Percentiles rank a stretch among this genome's conserved stretches.
Conservation (phyloP, 2,329 filamentous ascomycete species). For the Penicillium polonicum region DNA sequence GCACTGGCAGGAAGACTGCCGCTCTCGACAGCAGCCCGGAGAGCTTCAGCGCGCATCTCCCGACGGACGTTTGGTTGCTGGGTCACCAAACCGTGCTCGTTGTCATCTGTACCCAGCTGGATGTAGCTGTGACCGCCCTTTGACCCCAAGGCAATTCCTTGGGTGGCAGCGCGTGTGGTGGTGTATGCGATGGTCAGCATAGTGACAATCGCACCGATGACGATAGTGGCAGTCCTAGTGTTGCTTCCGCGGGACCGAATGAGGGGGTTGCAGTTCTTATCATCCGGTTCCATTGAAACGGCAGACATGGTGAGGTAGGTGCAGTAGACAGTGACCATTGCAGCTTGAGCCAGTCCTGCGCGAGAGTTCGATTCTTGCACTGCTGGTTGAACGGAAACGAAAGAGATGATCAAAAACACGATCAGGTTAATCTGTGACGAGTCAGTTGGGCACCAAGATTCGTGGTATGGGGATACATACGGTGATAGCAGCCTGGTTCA, state of each 20-base stretch:
- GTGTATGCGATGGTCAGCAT: slow-evolving; percentile 98
- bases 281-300: slow-evolving; percentile 96
- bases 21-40: slow-evolving; percentile 87
- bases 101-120: slow-evolving; percentile 65
- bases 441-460: slow-evolving; percentile 17
- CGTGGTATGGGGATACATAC: slow-evolving; percentile 40
- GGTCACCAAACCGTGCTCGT: slow-evolving; percentile 82
- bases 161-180: slow-evolving; percentile 91
- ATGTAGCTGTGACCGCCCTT: slow-evolving; percentile 55
- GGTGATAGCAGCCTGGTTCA: slow-evolving; percentile 96
- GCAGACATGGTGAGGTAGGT: slow-evolving; percentile 98
- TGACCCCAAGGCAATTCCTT: slow-evolving; percentile 62
- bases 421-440: slow-evolving; percentile 70
- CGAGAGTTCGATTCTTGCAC: slow-evolving; percentile 91
- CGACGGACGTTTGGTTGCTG: slow-evolving; percentile 77
- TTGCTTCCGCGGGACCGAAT: slow-evolving; percentile 70
- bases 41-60: slow-evolving; percentile 88
- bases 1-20: slow-evolving; percentile 90
- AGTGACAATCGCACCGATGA: slow-evolving; percentile 91
- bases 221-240: slow-evolving; percentile 79
- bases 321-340: slow-evolving; percentile 97
- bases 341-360: slow-evolving; percentile 92
- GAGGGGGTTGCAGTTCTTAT: slow-evolving; percentile 90
- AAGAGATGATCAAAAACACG: slow-evolving; percentile 75
- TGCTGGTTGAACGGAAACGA: slow-evolving; percentile 82